These are phyloP conservation scores for Acanthamoeba lenticulata DNA, from an alignment of 208 protist species.

Conservation along the genomic window DNA sequence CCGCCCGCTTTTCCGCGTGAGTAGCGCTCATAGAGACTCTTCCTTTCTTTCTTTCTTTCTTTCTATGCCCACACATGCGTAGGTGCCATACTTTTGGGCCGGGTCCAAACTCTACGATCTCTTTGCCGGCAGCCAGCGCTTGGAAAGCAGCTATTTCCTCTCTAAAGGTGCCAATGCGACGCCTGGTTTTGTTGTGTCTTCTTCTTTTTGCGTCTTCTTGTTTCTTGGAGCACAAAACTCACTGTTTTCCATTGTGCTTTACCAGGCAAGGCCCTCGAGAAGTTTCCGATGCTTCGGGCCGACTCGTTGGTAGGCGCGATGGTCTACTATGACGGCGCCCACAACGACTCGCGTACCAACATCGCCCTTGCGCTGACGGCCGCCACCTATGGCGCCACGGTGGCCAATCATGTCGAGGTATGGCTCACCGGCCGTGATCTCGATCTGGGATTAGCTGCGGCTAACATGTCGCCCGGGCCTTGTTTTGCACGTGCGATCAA, in stretches of 20 bases:
- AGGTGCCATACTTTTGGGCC: conserved; percentile 39
- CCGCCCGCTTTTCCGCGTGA: no score
- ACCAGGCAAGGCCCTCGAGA: conserved; percentile 21
- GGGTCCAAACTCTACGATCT: conserved; percentile 10
- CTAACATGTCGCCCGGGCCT: background rate
- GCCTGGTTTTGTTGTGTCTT: no score
- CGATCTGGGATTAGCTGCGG: background rate
- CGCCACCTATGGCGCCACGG: conserved; percentile 89
- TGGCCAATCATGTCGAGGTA: conserved; percentile 93
- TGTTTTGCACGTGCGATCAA: background rate
- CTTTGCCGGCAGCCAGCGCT: background rate
- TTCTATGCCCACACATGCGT: no score
- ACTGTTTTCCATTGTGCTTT: no score
- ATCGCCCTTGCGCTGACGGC: conserved; percentile 94
- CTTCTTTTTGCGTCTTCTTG: background rate
- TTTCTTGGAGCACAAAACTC: no score
- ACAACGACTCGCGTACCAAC: conserved; percentile 96
- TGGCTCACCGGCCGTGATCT: background rate
- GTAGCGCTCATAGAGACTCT: no score
- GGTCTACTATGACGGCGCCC: conserved; percentile 93
- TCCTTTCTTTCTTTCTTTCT: no score
- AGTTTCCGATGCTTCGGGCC: conserved; percentile 69
- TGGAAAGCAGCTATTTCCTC: conserved; percentile 40
- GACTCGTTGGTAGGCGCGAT: conserved; percentile 91
- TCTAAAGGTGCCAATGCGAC: background rate